Base-by-base conservation (phyloP, 1,284 basidiomycete species). In the Cystobasidium slooffiae region DNA sequence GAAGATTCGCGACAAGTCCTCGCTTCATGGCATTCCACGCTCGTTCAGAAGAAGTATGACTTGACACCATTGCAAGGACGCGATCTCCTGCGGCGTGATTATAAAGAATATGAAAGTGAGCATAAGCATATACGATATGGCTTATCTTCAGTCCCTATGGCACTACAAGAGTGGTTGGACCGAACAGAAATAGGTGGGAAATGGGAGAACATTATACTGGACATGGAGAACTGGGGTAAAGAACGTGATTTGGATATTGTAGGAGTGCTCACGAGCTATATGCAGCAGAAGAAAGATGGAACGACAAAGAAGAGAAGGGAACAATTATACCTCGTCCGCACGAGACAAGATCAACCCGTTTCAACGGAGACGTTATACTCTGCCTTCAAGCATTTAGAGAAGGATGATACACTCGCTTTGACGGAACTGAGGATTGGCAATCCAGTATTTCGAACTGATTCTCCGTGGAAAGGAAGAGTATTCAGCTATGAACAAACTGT, bases 11-110 rank as follows among this genome's bases (percentile, higher is more conserved):
- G 64, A 66, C 20, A 53, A 41, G 12, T 53, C n/a, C 66, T 52
- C 52, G 37, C 47, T 44, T 72, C 53, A 10, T 66, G 53, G 72
- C 22, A 44, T 51, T 82, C 82, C 6, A 83, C 84, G 0, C 86
- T 97, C 7, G 79, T 81, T 8, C 79, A 82, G 0, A 87, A 87
- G 82, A 98, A 98, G 81, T 80, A 80, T 4, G 87, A 90, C 75
- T 85, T 97, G 9, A 86, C 87, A 0, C 86, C 88, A 75, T 85
- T 98, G 37, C 84, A 84, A 44, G 88, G 89, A 0, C 84, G 87
- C 62, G 93, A 97, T 79, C 87, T 97, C 39, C 86, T 98, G 4
- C 85, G 91, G 20, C 85, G 96, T 20, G 96, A 98, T 82, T 99
- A 95, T 86, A 98, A 99, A 82, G 89, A 95, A 79, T 95, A 93